Evolutionary conservation across 805 yeast species (phyloP), one percentile per base, ranked within the genome.

Genomic region (Teunomyces tritomae): DNA sequence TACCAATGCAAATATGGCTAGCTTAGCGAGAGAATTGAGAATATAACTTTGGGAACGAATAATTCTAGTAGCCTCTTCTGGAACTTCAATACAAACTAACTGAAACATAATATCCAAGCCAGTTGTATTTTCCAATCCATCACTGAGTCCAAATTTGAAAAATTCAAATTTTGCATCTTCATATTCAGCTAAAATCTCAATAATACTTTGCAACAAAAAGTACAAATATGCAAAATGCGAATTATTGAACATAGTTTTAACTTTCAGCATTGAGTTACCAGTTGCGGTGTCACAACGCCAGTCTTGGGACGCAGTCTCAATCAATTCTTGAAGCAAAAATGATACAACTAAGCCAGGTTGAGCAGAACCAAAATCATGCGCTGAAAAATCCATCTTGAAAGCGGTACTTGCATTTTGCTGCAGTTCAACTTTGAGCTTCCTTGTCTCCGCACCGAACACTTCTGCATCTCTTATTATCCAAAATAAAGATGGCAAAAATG

Each of bases 131-230:
- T 16, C 17, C 17, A 16, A 50, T 49, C 62, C 61, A 82, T 82
- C 71, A 83, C 84, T 2, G 91, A 82, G 5, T 17, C 11, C 13
- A 55, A 80, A 91, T 0, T 92, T 83, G 47, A 91, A 68, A 57
- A 91, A 86, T 57, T 90, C 96, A 44, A 87, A 75, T 62, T 91
- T 91, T 44, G 90, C 80, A 51, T 83, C 84, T 51, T 84, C 85
- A 61, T 90, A 91, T 1, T 96, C 87, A 1, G 84, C 79, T 5
- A 91, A 64, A 4, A 89, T 65, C 55, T 91, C 97, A 0, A 83
- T 75, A 35, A 90, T 64, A 0, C 80, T 67, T 55, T 83, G 87
- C 33, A 91, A 66, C 41, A 91, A 64, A 62, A 84, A 89, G 39
- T 84, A 77, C 49, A 83, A 80, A 57, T 87, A 84, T 0, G 83